phyloP scores from a whole-genome alignment of 345 rosid genomes.

The Aethionema arabicum region DNA sequence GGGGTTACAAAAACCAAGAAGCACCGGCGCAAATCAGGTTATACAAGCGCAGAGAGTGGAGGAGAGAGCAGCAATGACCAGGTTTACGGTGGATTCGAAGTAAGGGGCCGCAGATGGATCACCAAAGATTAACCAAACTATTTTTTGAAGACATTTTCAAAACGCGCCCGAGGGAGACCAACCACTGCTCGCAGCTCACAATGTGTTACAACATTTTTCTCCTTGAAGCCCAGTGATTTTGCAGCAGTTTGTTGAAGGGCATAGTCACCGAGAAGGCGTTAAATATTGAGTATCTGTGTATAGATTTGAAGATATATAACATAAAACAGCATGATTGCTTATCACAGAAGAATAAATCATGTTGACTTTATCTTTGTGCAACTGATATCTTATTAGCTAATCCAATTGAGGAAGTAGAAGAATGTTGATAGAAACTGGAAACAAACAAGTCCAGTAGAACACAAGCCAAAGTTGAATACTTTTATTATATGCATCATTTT shows the following conservation, averaged over 20 bases:
- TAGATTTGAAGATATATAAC: conserved; percentile 33
- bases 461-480: conserved; percentile 3
- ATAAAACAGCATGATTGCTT: conserved; percentile 25
- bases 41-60: conserved; percentile 84
- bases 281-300: conserved; percentile 33
- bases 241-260: conserved; percentile 17
- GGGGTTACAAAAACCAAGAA: conserved; percentile 67
- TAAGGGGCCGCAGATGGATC: conserved; percentile 82
- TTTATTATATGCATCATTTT: not conserved
- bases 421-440: not conserved
- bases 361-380: conserved; percentile 11
- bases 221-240: conserved; percentile 17
- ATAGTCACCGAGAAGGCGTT: conserved; percentile 23
- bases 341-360: conserved; percentile 23
- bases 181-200: conserved; percentile 8
- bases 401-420: conserved; percentile 8
- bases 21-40: conserved; percentile 65
- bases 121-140: conserved; percentile 56
- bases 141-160: not conserved
- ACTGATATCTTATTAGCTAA: not conserved
- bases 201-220: conserved; percentile 31
- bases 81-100: conserved; percentile 62
- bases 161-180: not conserved
- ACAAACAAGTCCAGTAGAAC: no score
- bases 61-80: conserved; percentile 98